Conservation (phyloP, 2,329 filamentous ascomycete genomes). For the Emmonsiellopsis sp. region DNA sequence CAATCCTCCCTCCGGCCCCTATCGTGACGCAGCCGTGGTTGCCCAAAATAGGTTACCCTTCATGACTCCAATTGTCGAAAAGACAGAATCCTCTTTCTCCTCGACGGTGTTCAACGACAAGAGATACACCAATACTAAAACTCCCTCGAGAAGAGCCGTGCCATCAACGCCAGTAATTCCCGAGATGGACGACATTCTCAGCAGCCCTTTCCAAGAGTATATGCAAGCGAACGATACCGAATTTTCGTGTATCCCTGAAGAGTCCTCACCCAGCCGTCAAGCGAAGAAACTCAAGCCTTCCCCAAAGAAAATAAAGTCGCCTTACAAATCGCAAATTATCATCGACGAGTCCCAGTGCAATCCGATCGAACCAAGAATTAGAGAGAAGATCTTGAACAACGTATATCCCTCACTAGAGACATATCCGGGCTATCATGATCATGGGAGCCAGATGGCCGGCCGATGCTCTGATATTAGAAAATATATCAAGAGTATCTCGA, state of each 20-base stretch:
- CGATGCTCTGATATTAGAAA: constrained; percentile 69
- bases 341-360: constrained; percentile 81
- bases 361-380: constrained; percentile 68
- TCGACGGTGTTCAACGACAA: constrained; percentile 49
- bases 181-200: constrained; percentile 41
- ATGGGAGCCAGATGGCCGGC: constrained; percentile 53
- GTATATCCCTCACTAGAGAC: constrained; percentile 63
- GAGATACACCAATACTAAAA: constrained; percentile 59
- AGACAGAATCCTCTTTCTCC: constrained; percentile 77
- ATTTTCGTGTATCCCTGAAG: constrained; percentile 23
- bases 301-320: constrained; percentile 10
- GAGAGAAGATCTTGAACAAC: constrained; percentile 63
- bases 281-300: constrained; percentile 26
- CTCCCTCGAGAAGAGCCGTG: constrained; percentile 55
- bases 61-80: constrained; percentile 97
- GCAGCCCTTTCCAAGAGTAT: constrained; percentile 65
- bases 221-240: constrained; percentile 43
- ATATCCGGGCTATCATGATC: constrained; percentile 73
- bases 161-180: constrained; percentile 21
- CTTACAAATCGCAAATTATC: constrained; percentile 47
- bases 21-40: constrained; percentile 66
- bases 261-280: constrained; percentile 27
- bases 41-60: constrained; percentile 91
- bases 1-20: constrained; percentile 66
- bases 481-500: constrained; percentile 60